Evolutionary conservation across 768 basidiomycete species (phyloP).

Genomic region (Jaapia argillacea): DNA sequence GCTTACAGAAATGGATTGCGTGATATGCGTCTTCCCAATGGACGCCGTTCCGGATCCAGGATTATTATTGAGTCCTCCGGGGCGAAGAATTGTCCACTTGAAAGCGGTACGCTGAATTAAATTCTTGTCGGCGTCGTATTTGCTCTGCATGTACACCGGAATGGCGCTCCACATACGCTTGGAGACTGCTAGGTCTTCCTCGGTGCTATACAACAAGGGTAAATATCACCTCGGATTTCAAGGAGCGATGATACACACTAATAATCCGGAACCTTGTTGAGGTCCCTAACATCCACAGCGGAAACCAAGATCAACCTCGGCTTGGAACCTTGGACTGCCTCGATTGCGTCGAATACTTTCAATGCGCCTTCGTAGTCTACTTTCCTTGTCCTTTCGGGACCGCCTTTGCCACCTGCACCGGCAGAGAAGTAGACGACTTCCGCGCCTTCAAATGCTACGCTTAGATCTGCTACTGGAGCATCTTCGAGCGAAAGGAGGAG

Average conservation of each 20-base stretch:
- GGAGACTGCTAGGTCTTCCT: conserved; percentile 33
- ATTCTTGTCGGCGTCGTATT: conserved; percentile 33
- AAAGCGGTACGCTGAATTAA: conserved; percentile 39
- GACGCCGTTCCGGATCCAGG: conserved; percentile 39
- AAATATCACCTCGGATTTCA: neutral
- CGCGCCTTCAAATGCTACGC: conserved; percentile 28
- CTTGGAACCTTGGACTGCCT: conserved; percentile 33
- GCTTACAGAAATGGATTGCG: conserved; percentile 36
- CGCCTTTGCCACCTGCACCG: conserved; percentile 50
- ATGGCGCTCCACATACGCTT: conserved; percentile 35
- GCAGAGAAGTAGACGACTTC: conserved; percentile 31
- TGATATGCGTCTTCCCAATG: conserved; percentile 46
- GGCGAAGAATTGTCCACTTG: conserved; percentile 59
- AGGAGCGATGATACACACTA: conserved; percentile 36
- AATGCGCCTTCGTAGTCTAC: conserved; percentile 58
- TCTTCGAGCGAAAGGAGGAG: conserved; percentile 50
- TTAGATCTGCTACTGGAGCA: conserved; percentile 33
- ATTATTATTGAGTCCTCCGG: conserved; percentile 43
- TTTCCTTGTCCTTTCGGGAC: conserved; percentile 39
- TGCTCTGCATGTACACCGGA: conserved; percentile 27
- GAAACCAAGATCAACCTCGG: conserved; percentile 52
- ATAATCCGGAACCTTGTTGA: conserved; percentile 35
- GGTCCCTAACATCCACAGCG: conserved; percentile 45
- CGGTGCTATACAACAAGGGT: conserved; percentile 14
- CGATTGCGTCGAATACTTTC: conserved; percentile 63